These are phyloP conservation scores for Aspergillus fructus DNA, from an alignment of 2,329 filamentous ascomycete genomes.

Conservation along the genomic window DNA sequence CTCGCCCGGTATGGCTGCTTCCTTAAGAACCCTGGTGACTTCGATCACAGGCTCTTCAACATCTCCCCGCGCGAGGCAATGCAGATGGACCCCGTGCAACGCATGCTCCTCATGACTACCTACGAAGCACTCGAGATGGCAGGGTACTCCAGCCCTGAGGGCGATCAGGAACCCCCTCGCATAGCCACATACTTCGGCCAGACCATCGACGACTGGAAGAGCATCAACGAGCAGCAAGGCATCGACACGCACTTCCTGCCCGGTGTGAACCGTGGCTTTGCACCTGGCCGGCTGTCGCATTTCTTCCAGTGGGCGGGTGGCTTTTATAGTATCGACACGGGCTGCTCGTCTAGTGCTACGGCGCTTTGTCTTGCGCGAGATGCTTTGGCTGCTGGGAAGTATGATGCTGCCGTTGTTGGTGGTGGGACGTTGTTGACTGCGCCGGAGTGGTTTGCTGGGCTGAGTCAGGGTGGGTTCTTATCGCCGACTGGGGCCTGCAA, in stretches of 20 bases:
- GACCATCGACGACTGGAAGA: constrained; percentile 66
- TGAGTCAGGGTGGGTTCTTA: constrained; percentile 54
- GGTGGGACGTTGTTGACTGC: constrained; percentile 57
- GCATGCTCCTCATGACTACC: constrained; percentile 63
- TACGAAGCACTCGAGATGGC: constrained; percentile 60
- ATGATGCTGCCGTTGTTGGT: constrained; percentile 76
- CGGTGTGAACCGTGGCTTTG: constrained; percentile 60
- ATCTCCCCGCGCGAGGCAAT: constrained; percentile 73
- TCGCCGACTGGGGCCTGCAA: constrained; percentile 47
- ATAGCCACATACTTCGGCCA: constrained; percentile 73
- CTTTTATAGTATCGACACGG: constrained; percentile 70
- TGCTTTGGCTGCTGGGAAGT: constrained; percentile 69
- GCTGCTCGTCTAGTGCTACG: constrained; percentile 71
- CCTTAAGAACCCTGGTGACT: constrained; percentile 67
- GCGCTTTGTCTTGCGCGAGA: constrained; percentile 72
- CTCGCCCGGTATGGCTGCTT: constrained; percentile 71
- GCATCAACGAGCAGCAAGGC: constrained; percentile 69
- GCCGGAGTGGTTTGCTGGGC: constrained; percentile 72
- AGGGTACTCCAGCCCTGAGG: constrained; percentile 47
- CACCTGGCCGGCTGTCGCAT: constrained; percentile 67
- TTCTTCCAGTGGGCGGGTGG: constrained; percentile 74
- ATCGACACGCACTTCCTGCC: constrained; percentile 68
- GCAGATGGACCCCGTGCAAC: constrained; percentile 60
- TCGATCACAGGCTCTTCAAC: constrained; percentile 74
- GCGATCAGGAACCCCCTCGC: constrained; percentile 48